A percentile compares a stretch with the other conserved stretches of the same genome.
phyloP scores from a whole-genome alignment of 2,329 filamentous ascomycete species.

The Diaporthe nobilis region DNA sequence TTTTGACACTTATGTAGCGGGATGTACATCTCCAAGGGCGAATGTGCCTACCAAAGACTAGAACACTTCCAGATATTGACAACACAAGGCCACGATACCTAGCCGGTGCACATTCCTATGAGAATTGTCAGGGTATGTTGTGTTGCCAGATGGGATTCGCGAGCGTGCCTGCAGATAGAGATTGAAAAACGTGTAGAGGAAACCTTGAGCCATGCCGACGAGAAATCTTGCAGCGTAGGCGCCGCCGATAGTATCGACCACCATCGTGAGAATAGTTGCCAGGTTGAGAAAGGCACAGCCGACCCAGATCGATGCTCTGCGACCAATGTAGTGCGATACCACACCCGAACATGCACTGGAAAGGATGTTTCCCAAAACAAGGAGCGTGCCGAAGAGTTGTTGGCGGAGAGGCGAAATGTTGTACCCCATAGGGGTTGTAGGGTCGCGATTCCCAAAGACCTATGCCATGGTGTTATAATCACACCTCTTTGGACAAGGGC shows the following conservation, averaged over 20 bases:
- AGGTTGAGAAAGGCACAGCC: background rate
- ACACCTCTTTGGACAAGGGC: background rate
- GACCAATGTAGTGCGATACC: background rate
- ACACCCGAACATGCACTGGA: background rate
- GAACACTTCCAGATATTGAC: background rate
- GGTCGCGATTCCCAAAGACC: constrained; percentile 22
- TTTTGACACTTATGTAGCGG: too few species aligned
- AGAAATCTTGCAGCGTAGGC: constrained; percentile 7
- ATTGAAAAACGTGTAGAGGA: constrained; percentile 9
- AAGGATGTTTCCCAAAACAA: background rate
- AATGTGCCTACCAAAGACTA: background rate
- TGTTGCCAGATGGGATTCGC: background rate
- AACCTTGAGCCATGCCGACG: constrained; percentile 6
- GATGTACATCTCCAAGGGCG: background rate
- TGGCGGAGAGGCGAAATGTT: constrained; percentile 21
- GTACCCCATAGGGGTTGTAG: constrained; percentile 8
- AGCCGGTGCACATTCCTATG: constrained; percentile 6
- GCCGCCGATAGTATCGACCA: background rate
- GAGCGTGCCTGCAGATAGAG: constrained; percentile 1
- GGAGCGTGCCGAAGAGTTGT: constrained; percentile 1
- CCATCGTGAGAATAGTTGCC: constrained; percentile 5
- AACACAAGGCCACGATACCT: constrained; percentile 16
- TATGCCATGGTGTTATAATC: background rate
- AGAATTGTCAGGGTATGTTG: background rate
- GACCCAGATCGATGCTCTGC: constrained; percentile 17